These are phyloP conservation scores for Syncephalastrum monosporum DNA, from an alignment of 371 early-diverging fungal species.

Conservation along the genomic window DNA sequence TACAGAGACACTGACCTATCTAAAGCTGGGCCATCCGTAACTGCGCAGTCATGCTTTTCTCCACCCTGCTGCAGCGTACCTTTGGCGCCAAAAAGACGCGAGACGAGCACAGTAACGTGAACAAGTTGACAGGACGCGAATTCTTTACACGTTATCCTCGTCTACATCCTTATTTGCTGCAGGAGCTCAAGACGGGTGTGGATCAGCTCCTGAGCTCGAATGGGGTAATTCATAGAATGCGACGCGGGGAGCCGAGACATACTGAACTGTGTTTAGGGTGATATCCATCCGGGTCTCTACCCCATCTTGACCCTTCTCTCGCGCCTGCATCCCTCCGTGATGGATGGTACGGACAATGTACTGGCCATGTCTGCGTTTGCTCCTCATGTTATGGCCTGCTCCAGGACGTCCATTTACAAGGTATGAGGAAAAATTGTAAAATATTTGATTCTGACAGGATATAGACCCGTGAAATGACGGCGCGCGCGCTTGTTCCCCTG, in stretches of 20 bases:
- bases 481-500: constrained; percentile 77
- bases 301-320: constrained; percentile 77
- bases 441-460: background rate
- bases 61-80: constrained; percentile 77
- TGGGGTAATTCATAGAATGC: constrained; percentile 12
- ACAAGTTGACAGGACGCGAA: constrained; percentile 85
- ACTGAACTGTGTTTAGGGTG: background rate
- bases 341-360: constrained; percentile 45
- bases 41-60: constrained; percentile 91
- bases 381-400: constrained; percentile 72
- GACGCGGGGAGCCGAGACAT: background rate
- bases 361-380: constrained; percentile 65
- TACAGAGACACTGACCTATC: background rate
- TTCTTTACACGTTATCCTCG: constrained; percentile 87
- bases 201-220: constrained; percentile 49
- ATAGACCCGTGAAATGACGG: constrained; percentile 83
- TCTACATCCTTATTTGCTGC: constrained; percentile 74
- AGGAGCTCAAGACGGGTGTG: constrained; percentile 68
- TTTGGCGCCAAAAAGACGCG: constrained; percentile 80
- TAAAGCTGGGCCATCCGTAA: constrained; percentile 90
- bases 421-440: constrained; percentile 9
- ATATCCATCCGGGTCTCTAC: constrained; percentile 70
- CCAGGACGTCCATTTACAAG: constrained; percentile 73
- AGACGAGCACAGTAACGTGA: constrained; percentile 71
- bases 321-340: constrained; percentile 73